phyloP scores from a whole-genome alignment of 2,329 filamentous ascomycete genomes.

The Diaporthe batatas region DNA sequence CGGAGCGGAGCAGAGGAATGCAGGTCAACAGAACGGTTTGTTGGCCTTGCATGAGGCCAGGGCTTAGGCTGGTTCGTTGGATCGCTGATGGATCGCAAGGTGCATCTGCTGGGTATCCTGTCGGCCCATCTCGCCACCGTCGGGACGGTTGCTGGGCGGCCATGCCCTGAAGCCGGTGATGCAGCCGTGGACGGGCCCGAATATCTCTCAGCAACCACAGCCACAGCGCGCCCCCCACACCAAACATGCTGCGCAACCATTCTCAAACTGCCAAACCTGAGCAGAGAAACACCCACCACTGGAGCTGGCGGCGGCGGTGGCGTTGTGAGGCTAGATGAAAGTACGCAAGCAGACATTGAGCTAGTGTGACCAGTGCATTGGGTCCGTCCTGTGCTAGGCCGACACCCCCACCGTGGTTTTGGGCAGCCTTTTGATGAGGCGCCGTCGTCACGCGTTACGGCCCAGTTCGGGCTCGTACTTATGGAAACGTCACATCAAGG shows the following conservation, averaged over 20 bases:
- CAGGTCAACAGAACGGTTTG: conserved; percentile 35
- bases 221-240: too few relatives aligned
- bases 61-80: conserved; percentile 38
- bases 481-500: conserved; percentile 35
- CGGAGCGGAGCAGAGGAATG: conserved; percentile 32
- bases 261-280: not conserved
- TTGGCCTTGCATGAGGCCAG: conserved; percentile 35
- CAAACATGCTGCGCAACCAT: not conserved
- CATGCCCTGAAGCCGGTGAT: conserved; percentile 1
- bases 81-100: conserved; percentile 33
- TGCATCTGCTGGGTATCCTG: conserved; percentile 26
- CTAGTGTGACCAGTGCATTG: conserved; percentile 35
- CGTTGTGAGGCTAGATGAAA: conserved; percentile 18
- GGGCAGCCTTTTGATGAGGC: conserved; percentile 3
- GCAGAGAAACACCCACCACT: not conserved
- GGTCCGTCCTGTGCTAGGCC: conserved; percentile 6
- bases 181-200: not conserved
- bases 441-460: conserved; percentile 30
- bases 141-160: conserved; percentile 4
- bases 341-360: conserved; percentile 24
- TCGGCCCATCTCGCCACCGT: conserved; percentile 19
- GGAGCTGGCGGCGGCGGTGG: not conserved
- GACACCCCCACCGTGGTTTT: conserved; percentile 37
- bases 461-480: conserved; percentile 29
- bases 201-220: conserved; percentile 13